phyloP scores from a whole-genome alignment of 2,329 filamentous ascomycete species.

The Pyricularia pennisetigena region DNA sequence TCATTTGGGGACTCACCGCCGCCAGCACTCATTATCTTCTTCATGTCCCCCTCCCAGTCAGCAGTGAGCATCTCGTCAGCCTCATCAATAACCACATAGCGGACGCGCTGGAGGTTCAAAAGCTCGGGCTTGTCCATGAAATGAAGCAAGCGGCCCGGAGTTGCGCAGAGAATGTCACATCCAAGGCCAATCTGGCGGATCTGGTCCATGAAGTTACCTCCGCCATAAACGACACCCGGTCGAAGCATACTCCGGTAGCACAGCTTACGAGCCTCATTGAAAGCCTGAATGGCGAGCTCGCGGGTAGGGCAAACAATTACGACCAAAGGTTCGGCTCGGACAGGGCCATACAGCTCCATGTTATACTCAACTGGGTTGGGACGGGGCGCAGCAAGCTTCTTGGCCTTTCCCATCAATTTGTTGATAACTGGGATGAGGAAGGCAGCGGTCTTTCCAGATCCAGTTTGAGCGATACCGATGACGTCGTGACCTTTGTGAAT shows the following conservation, averaged over 20 bases:
- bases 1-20: conserved; percentile 43
- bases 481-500: conserved; percentile 70
- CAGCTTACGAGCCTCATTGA: conserved; percentile 84
- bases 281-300: conserved; percentile 89
- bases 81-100: conserved; percentile 81
- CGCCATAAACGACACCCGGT: conserved; percentile 83
- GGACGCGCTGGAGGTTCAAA: conserved; percentile 65
- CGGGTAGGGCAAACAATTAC: conserved; percentile 79
- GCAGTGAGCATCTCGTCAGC: conserved; percentile 82
- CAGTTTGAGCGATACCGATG: conserved; percentile 86
- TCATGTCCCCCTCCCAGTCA: conserved; percentile 71
- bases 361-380: conserved; percentile 53
- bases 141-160: conserved; percentile 77
- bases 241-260: conserved; percentile 94
- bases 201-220: conserved; percentile 62
- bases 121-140: conserved; percentile 65
- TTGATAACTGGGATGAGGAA: conserved; percentile 86
- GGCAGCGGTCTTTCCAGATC: conserved; percentile 91
- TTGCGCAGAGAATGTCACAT: conserved; percentile 82
- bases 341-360: conserved; percentile 29
- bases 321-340: conserved; percentile 78
- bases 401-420: conserved; percentile 90
- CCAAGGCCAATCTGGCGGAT: conserved; percentile 66
- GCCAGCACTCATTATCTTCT: conserved; percentile 67
- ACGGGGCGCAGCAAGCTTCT: conserved; percentile 71